phyloP scores from a whole-genome alignment of 2,329 filamentous ascomycete genomes.

The Zymoseptoria tritici region DNA sequence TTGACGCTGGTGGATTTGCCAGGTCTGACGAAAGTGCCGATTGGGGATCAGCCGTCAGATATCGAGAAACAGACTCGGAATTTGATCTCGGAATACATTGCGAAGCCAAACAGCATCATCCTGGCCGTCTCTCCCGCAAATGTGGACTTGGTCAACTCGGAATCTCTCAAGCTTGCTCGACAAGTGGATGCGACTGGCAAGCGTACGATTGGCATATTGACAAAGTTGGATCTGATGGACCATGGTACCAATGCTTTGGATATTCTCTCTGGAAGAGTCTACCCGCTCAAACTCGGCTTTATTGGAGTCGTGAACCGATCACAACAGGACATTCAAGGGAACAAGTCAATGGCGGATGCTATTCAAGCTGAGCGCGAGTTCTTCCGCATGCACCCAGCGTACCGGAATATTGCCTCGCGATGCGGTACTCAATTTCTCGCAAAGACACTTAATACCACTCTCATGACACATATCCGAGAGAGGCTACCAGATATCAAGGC shows the following conservation, averaged over 20 bases:
- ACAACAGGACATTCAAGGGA: slow-evolving; percentile 94
- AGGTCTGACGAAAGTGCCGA: slow-evolving; percentile 92
- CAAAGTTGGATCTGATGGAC: slow-evolving; percentile 97
- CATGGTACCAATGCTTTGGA: slow-evolving; percentile 96
- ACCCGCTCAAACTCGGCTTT: slow-evolving; percentile 92
- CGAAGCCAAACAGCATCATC: slow-evolving; percentile 97
- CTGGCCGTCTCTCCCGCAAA: slow-evolving; percentile 95
- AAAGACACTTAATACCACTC: slow-evolving; percentile 86
- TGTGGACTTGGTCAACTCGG: slow-evolving; percentile 96
- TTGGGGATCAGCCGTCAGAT: slow-evolving; percentile 92
- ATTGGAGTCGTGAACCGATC: slow-evolving; percentile 97
- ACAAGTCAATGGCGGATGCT: slow-evolving; percentile 89
- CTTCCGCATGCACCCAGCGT: slow-evolving; percentile 94
- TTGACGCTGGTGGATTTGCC: slow-evolving; percentile 93
- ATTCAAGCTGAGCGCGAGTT: slow-evolving; percentile 86
- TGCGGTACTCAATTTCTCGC: slow-evolving; percentile 93
- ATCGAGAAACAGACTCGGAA: slow-evolving; percentile 98
- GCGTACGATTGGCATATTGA: slow-evolving; percentile 92
- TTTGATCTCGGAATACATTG: slow-evolving; percentile 95
- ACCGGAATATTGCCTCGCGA: slow-evolving; percentile 87
- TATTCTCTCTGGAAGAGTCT: slow-evolving; percentile 93
- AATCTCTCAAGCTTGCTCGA: slow-evolving; percentile 89
- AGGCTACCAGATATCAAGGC: slow-evolving; percentile 96
- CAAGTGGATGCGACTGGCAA: slow-evolving; percentile 93
- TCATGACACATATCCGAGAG: slow-evolving; percentile 95